These are phyloP conservation scores for Phytophthora agathidicida DNA, from an alignment of 352 stramenopile genomes.

Conservation along the genomic window DNA sequence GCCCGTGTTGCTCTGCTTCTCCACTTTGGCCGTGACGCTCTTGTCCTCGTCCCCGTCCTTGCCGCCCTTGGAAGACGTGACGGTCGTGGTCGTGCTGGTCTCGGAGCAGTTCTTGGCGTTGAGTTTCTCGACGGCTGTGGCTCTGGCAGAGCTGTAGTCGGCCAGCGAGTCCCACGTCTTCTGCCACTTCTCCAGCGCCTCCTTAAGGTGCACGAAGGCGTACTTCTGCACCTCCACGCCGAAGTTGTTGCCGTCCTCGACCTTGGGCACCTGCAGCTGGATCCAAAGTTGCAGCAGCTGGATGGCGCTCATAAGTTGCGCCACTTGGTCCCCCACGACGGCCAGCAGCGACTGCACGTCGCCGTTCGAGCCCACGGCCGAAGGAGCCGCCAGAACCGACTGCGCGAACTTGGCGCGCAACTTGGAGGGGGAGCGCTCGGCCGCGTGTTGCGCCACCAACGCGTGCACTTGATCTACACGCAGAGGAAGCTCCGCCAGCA, in stretches of 20 bases:
- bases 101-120: slow-evolving; percentile 69
- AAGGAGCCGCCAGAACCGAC: slow-evolving; percentile 33
- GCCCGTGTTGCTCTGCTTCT: slow-evolving; percentile 54
- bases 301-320: slow-evolving; percentile 48
- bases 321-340: slow-evolving; percentile 62
- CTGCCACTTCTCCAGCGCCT: slow-evolving; percentile 67
- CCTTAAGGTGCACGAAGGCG: slow-evolving; percentile 71
- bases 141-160: slow-evolving; percentile 73
- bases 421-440: slow-evolving; percentile 44
- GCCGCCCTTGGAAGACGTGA: slow-evolving; percentile 58
- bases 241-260: slow-evolving; percentile 90
- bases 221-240: slow-evolving; percentile 88
- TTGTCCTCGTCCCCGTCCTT: slow-evolving; percentile 83
- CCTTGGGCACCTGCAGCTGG: slow-evolving; percentile 72
- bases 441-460: slow-evolving; percentile 55
- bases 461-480: slow-evolving; percentile 48
- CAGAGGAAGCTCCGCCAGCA: slow-evolving; percentile 58
- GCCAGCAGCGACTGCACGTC: slow-evolving; percentile 46
- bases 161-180: slow-evolving; percentile 78
- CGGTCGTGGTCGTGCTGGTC: slow-evolving; percentile 60
- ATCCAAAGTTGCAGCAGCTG: slow-evolving; percentile 76
- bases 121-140: slow-evolving; percentile 74
- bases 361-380: slow-evolving; percentile 44
- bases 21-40: slow-evolving; percentile 57
- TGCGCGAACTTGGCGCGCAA: slow-evolving; percentile 47